Percentiles rank a stretch among this genome's conserved stretches.
These are phyloP conservation scores for Rhizopus sp. DNA, from an alignment of 371 early-diverging fungal species.

Conservation along the genomic window DNA sequence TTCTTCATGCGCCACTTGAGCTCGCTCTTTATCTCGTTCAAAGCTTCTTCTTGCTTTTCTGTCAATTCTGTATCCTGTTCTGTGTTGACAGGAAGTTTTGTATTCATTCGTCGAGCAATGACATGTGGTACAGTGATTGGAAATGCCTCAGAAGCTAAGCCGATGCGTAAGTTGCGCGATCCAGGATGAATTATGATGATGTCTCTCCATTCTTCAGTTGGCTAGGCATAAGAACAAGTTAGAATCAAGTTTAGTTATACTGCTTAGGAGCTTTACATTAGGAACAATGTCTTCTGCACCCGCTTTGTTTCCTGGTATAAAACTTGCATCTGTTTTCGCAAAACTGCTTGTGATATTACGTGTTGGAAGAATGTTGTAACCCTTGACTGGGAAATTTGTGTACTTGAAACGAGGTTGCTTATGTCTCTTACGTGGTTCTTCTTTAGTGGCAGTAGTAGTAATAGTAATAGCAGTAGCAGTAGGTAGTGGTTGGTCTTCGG, in stretches of 20 bases:
- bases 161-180: slow-evolving; percentile 78
- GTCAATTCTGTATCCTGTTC: slow-evolving; percentile 18
- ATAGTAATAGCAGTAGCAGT: neutral
- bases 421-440: neutral
- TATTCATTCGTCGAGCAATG: slow-evolving; percentile 65
- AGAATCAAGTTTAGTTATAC: neutral
- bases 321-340: slow-evolving; percentile 38
- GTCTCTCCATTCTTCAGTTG: slow-evolving; percentile 53
- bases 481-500: neutral
- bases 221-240: slow-evolving; percentile 17
- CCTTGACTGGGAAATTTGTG: slow-evolving; percentile 50
- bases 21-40: slow-evolving; percentile 59
- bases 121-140: slow-evolving; percentile 80
- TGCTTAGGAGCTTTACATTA: slow-evolving; percentile 32
- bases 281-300: slow-evolving; percentile 39
- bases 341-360: slow-evolving; percentile 52
- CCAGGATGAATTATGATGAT: slow-evolving; percentile 89
- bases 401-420: slow-evolving; percentile 48
- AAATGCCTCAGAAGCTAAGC: slow-evolving; percentile 80
- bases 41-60: slow-evolving; percentile 29
- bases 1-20: slow-evolving; percentile 76
- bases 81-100: neutral
- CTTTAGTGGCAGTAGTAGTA: neutral
- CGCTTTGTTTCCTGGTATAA: slow-evolving; percentile 42
- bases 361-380: slow-evolving; percentile 50